These are phyloP conservation scores for Candida labiduridarum DNA, from an alignment of 1,139 yeast genomes.

Conservation along the genomic window DNA sequence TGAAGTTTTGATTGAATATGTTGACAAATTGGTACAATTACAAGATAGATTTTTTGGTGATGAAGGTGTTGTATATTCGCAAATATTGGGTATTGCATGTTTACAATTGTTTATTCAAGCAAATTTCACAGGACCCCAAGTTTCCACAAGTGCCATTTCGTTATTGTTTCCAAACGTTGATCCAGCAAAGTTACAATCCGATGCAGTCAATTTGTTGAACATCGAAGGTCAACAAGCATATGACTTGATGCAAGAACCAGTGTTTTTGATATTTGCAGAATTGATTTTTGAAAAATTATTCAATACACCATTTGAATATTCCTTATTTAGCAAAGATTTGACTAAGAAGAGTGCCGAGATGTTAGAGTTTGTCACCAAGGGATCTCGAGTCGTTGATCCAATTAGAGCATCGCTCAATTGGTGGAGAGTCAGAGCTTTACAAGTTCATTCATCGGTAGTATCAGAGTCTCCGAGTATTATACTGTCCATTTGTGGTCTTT, in stretches of 20 bases:
- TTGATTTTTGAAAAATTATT: conserved; percentile 54
- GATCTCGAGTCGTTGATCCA: conserved; percentile 25
- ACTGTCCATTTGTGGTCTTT: conserved; percentile 40
- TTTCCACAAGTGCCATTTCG: conserved; percentile 39
- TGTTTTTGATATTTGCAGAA: conserved; percentile 50
- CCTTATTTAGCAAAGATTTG: conserved; percentile 23
- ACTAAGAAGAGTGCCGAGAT: conserved; percentile 20
- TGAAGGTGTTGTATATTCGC: conserved; percentile 28
- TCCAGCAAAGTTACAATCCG: conserved; percentile 29
- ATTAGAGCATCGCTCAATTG: conserved; percentile 55
- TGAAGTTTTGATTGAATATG: conserved; percentile 23
- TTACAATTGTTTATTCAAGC: conserved; percentile 72
- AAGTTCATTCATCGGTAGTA: conserved; percentile 60
- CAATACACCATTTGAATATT: conserved; percentile 28
- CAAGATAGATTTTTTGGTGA: conserved; percentile 14
- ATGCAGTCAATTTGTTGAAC: conserved; percentile 42
- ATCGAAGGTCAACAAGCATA: conserved; percentile 68
- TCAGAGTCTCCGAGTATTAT: conserved; percentile 58
- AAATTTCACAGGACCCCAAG: conserved; percentile 83
- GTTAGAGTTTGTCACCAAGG: conserved; percentile 23
- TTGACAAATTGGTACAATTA: conserved; percentile 17
- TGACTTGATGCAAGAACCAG: conserved; percentile 58
- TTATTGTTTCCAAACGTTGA: conserved; percentile 36
- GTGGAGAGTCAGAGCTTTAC: conserved; percentile 75
- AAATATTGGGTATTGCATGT: conserved; percentile 53